A percentile compares a stretch with the other conserved stretches of the same genome.
Evolutionary conservation across 2,329 filamentous ascomycete genomes (phyloP).

Genomic region (Teratosphaeria viscida): DNA sequence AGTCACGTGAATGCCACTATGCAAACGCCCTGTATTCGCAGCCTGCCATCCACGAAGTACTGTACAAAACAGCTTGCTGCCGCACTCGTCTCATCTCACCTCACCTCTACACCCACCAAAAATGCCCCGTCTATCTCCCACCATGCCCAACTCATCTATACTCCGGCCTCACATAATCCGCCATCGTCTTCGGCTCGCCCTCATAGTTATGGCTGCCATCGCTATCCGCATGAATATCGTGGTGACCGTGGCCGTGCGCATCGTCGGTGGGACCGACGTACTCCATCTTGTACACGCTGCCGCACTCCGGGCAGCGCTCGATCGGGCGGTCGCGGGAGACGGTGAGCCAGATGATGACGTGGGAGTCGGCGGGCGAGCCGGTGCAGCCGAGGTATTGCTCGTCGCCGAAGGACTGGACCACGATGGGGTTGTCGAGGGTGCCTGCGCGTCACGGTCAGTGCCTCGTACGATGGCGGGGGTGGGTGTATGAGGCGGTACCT

Average conservation of each 20-base stretch:
- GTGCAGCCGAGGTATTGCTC: conserved; percentile 98
- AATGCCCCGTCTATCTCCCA: not conserved
- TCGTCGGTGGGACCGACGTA: conserved; percentile 80
- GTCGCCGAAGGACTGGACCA: conserved; percentile 82
- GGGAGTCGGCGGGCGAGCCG: conserved; percentile 83
- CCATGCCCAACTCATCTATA: conserved; percentile 56
- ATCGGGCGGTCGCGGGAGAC: conserved; percentile 80
- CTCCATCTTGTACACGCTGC: conserved; percentile 94
- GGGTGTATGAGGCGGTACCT: conserved; percentile 42
- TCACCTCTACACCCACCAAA: not conserved
- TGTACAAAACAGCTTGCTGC: not conserved
- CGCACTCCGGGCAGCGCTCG: conserved; percentile 94
- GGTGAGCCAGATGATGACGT: conserved; percentile 81
- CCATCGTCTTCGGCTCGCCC: conserved; percentile 85
- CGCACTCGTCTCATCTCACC: not conserved
- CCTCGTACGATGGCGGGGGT: not conserved
- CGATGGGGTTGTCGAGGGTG: conserved; percentile 80
- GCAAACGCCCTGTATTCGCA: not conserved
- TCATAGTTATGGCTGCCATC: conserved; percentile 48
- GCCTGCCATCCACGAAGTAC: not conserved
- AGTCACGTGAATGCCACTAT: not conserved
- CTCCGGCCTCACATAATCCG: conserved; percentile 88
- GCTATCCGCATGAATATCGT: conserved; percentile 43
- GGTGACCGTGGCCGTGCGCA: conserved; percentile 37
- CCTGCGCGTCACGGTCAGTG: conserved; percentile 41